A percentile compares a stretch with the other conserved stretches of the same genome.
Evolutionary conservation across 2,329 filamentous ascomycete genomes (phyloP).

Genomic region (Monosporascus sp.): DNA sequence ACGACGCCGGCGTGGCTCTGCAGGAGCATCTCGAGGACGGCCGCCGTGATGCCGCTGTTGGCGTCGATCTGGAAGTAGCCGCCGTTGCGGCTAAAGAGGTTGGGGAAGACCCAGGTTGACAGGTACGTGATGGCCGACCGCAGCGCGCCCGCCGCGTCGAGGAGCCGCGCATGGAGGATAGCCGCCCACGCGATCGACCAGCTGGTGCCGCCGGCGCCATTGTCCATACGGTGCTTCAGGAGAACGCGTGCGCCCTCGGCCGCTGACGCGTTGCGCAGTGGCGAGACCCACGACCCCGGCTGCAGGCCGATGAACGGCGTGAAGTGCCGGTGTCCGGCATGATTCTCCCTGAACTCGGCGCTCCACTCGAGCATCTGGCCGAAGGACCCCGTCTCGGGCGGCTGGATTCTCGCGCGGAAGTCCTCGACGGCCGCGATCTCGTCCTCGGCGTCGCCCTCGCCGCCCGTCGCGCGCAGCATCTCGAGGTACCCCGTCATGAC

Average conservation of each 20-base stretch:
- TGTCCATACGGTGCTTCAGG: neutral
- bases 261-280: neutral
- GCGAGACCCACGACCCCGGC: neutral
- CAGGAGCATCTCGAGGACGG: neutral
- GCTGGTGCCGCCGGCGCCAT: neutral
- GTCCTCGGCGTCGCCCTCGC: neutral
- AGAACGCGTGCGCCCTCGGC: neutral
- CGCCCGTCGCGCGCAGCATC: neutral
- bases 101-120: neutral
- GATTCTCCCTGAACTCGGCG: neutral
- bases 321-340: neutral
- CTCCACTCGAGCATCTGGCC: neutral
- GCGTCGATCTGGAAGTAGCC: slow-evolving; percentile 2
- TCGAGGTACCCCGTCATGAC: slow-evolving; percentile 1
- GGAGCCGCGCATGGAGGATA: neutral
- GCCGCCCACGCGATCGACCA: neutral
- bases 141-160: neutral
- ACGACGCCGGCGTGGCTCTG: neutral
- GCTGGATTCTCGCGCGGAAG: neutral
- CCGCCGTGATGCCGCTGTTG: neutral
- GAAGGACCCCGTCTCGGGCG: neutral
- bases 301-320: neutral
- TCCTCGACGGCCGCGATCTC: neutral
- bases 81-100: neutral
- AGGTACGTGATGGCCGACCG: neutral